A percentile compares a stretch with the other conserved stretches of the same genome.
Conservation (phyloP, 306 rosid species). For the Acacia acuminata region DNA sequence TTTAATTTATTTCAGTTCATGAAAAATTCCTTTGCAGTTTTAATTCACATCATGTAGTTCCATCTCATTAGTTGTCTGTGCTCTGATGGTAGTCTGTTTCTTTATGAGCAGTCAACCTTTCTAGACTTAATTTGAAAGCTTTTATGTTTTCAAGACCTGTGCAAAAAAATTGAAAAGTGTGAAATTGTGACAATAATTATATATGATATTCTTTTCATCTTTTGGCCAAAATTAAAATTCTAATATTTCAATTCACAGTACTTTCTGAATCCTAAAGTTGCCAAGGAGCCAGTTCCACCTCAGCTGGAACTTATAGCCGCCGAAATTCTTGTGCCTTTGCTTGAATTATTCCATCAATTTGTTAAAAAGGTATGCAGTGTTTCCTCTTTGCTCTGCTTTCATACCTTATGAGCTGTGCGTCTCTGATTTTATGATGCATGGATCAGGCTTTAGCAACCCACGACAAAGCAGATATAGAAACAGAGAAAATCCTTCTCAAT, state of each 20-base stretch:
- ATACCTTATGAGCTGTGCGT: slow-evolving; percentile 1
- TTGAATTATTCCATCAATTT: slow-evolving; percentile 66
- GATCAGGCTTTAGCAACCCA: slow-evolving; percentile 56
- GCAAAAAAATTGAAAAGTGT: slow-evolving; percentile 1
- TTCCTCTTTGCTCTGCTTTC: slow-evolving; percentile 7
- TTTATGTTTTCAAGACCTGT: background rate
- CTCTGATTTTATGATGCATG: slow-evolving; percentile 37
- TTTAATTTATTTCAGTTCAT: background rate
- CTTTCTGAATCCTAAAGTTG: slow-evolving; percentile 78
- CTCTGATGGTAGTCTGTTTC: slow-evolving; percentile 9
- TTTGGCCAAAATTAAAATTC: slow-evolving; percentile 8
- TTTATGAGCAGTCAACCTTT: background rate
- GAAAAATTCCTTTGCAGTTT: background rate
- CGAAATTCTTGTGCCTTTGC: slow-evolving; percentile 71
- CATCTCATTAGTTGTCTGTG: background rate
- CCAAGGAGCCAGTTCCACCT: slow-evolving; percentile 80
- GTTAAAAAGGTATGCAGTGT: slow-evolving; percentile 53
- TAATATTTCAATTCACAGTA: slow-evolving; percentile 52
- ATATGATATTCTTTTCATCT: slow-evolving; percentile 21
- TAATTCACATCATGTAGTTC: background rate
- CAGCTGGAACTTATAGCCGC: slow-evolving; percentile 73
- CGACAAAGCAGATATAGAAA: slow-evolving; percentile 43
- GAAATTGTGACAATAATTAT: background rate
- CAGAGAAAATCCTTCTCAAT: slow-evolving; percentile 62
- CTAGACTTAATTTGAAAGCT: background rate